Conservation (phyloP, 176 grass and related monocot genomes). For the Raddia guianensis region DNA sequence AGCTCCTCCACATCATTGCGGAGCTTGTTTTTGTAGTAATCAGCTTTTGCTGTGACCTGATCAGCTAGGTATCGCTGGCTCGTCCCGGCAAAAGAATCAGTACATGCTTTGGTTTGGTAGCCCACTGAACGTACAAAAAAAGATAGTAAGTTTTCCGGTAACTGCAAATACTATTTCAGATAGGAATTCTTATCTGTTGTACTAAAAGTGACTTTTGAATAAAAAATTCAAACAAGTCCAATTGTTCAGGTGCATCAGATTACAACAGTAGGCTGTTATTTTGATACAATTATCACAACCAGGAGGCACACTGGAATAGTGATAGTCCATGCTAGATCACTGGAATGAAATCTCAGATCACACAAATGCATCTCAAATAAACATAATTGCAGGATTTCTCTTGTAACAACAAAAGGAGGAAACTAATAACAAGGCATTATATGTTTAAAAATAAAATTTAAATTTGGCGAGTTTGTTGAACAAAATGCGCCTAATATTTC, state of each 20-base stretch:
- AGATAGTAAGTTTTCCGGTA: background rate
- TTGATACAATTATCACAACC: background rate
- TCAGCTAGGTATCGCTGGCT: slow-evolving; percentile 43
- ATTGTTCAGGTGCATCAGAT: background rate
- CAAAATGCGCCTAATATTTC: background rate
- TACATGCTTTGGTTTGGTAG: slow-evolving; percentile 67
- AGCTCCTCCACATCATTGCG: slow-evolving; percentile 46
- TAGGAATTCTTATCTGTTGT: background rate
- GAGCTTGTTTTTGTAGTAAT: slow-evolving; percentile 55
- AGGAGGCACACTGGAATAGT: background rate
- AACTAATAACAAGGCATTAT: background rate
- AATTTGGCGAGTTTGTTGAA: background rate
- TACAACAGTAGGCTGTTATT: background rate
- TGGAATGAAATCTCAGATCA: slow-evolving; percentile 1
- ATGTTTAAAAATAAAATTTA: background rate
- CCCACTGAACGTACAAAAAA: slow-evolving; percentile 57
- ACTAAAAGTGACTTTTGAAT: background rate
- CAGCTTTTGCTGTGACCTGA: slow-evolving; percentile 42
- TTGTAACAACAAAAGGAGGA: background rate
- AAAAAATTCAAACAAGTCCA: background rate
- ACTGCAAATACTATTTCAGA: background rate
- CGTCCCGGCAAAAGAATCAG: slow-evolving; percentile 47
- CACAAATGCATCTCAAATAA: slow-evolving; percentile 5
- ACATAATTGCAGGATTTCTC: background rate
- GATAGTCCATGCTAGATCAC: background rate